These are phyloP conservation scores for Suhomyces bokatorum DNA, from an alignment of 1,139 yeast genomes.

Conservation along the genomic window DNA sequence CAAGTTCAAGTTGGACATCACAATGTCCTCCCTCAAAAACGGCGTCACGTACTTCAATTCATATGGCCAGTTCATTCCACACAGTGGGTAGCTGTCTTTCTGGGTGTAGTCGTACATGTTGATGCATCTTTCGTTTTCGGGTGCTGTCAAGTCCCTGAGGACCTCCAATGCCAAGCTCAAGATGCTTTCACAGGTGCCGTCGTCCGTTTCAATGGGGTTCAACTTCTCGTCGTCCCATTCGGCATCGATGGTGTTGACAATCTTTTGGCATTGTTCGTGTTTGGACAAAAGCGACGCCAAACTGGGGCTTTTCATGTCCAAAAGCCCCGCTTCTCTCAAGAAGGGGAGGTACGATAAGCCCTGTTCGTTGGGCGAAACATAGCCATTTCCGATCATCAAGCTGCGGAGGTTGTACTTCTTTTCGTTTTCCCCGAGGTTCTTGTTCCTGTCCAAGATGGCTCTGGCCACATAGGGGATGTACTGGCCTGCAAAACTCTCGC, in stretches of 20 bases:
- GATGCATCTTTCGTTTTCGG: conserved; percentile 52
- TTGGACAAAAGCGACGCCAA: conserved; percentile 44
- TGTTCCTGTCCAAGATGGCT: conserved; percentile 54
- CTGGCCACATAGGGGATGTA: conserved; percentile 86
- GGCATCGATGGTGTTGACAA: conserved; percentile 37
- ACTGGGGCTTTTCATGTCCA: conserved; percentile 40
- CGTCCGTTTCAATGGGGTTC: conserved; percentile 33
- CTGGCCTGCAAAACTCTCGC: conserved; percentile 97
- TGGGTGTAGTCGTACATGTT: conserved; percentile 83
- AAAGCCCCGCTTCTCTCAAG: conserved; percentile 58
- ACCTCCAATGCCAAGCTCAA: conserved; percentile 43
- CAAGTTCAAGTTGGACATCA: conserved; percentile 60
- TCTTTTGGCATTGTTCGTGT: conserved; percentile 65
- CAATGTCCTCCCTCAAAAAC: conserved; percentile 59
- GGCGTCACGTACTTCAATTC: conserved; percentile 59
- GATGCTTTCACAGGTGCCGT: conserved; percentile 49
- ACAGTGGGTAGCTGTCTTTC: conserved; percentile 73
- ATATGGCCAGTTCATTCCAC: conserved; percentile 96
- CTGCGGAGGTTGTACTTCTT: conserved; percentile 54
- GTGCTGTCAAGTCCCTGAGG: conserved; percentile 30
- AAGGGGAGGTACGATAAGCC: conserved; percentile 80
- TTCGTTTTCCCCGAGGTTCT: conserved; percentile 19
- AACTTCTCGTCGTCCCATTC: conserved; percentile 24
- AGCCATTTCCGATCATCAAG: conserved; percentile 88
- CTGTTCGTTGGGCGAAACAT: conserved; percentile 91